Conservation (phyloP, 1,284 basidiomycete genomes). For the Psilocybe mexicana region DNA sequence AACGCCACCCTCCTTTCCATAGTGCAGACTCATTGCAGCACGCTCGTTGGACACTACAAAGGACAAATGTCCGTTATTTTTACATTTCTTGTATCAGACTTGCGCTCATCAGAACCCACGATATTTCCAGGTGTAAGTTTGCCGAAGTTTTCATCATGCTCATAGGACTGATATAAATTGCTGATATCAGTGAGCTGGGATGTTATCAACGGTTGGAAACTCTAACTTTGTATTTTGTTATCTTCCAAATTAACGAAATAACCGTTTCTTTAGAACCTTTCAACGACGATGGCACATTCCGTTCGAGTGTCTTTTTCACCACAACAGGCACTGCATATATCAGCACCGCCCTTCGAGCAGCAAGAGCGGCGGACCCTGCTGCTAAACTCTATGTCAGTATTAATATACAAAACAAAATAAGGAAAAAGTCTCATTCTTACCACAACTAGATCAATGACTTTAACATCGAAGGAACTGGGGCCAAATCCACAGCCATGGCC, state of each 20-base stretch:
- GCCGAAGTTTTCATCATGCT: not conserved
- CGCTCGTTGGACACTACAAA: constrained; percentile 49
- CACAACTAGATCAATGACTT: constrained; percentile 54
- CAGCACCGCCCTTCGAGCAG: constrained; percentile 44
- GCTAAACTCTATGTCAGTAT: constrained; percentile 26
- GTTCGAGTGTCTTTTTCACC: constrained; percentile 46
- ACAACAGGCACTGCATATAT: constrained; percentile 46
- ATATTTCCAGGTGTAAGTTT: constrained; percentile 4
- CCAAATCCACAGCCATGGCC: constrained; percentile 53
- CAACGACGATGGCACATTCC: constrained; percentile 52
- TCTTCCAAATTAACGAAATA: too few relatives aligned
- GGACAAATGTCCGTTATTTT: constrained; percentile 45
- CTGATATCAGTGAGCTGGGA: constrained; percentile 31
- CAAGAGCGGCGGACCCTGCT: constrained; percentile 45
- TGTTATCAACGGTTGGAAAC: constrained; percentile 39
- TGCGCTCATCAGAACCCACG: not conserved
- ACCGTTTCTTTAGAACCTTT: constrained; percentile 38
- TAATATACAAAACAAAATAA: not conserved
- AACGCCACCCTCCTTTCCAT: constrained; percentile 44
- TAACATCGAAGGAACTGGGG: constrained; percentile 51
- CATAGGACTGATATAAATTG: not conserved
- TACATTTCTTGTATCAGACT: not conserved
- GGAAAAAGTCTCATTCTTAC: not conserved
- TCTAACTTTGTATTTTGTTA: not conserved
- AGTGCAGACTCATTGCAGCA: constrained; percentile 47